phyloP scores from a whole-genome alignment of 129 eudicot genomes.

The Escallonia herrerae region DNA sequence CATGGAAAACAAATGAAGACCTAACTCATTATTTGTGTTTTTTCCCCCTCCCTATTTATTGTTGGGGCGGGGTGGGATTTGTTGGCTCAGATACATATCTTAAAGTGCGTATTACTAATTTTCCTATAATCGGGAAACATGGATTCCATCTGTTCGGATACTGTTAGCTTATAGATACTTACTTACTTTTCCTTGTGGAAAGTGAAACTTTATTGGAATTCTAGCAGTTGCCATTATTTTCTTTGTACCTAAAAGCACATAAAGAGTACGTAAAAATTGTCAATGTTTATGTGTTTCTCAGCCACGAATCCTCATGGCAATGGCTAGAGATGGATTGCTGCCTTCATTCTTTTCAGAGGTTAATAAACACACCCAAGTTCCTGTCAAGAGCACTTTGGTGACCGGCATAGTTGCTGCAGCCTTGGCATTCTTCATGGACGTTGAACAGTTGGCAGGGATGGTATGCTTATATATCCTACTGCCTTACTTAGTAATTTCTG shows the following conservation, averaged over 20 bases:
- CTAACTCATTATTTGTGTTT: too few relatives aligned
- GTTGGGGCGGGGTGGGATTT: too few relatives aligned
- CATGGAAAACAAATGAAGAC: too few relatives aligned
- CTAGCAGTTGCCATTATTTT: too few relatives aligned
- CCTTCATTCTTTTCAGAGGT: constrained; percentile 90
- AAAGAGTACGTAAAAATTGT: not conserved
- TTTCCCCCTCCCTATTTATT: too few relatives aligned
- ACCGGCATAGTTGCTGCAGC: constrained; percentile 76
- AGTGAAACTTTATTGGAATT: not conserved
- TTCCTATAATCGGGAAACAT: too few relatives aligned
- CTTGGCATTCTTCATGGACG: constrained; percentile 83
- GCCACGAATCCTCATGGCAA: constrained; percentile 98
- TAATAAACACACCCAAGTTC: constrained; percentile 64
- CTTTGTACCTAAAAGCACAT: not conserved
- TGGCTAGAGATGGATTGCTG: constrained; percentile 97
- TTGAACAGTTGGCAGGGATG: constrained; percentile 95
- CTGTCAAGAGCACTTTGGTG: constrained; percentile 67
- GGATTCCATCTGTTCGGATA: too few relatives aligned
- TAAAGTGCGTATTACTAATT: too few relatives aligned
- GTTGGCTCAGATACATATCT: too few relatives aligned
- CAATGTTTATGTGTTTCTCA: constrained; percentile 20
- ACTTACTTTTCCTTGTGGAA: too few relatives aligned
- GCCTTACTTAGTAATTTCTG: not conserved
- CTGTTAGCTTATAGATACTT: too few relatives aligned
- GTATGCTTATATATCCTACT: constrained; percentile 29